These are phyloP conservation scores for Aspergillus novofumigatus DNA, from an alignment of 2,329 filamentous ascomycete species.

Conservation along the genomic window DNA sequence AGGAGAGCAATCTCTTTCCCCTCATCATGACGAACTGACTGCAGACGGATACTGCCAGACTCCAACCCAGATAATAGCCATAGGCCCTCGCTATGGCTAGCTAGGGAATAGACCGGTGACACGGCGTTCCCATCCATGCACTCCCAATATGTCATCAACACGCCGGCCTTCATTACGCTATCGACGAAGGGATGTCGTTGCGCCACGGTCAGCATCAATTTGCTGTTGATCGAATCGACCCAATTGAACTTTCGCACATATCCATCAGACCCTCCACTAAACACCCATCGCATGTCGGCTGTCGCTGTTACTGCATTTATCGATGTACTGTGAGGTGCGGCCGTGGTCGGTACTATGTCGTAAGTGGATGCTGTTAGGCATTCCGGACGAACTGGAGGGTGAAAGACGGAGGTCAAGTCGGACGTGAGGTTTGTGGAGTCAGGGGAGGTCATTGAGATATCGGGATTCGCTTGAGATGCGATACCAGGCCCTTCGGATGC, in stretches of 20 bases:
- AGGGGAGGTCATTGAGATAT: constrained; percentile 47
- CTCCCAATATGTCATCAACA: constrained; percentile 96
- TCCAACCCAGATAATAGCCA: constrained; percentile 91
- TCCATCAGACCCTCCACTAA: constrained; percentile 88
- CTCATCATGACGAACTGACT: constrained; percentile 90
- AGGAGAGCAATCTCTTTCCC: constrained; percentile 82
- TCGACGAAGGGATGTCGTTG: constrained; percentile 97
- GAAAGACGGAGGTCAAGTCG: constrained; percentile 42
- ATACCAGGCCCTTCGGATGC: constrained; percentile 33
- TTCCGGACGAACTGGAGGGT: constrained; percentile 67
- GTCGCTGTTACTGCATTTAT: constrained; percentile 91
- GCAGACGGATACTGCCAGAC: constrained; percentile 86
- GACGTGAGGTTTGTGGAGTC: constrained; percentile 32
- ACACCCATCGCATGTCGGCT: constrained; percentile 90
- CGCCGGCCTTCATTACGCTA: constrained; percentile 90
- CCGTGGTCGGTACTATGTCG: constrained; percentile 95
- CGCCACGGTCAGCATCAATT: constrained; percentile 86
- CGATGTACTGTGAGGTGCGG: constrained; percentile 90
- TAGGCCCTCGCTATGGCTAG: constrained; percentile 80
- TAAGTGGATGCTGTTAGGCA: constrained; percentile 76
- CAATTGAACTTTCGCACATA: constrained; percentile 98
- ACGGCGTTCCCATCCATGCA: constrained; percentile 75
- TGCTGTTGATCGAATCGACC: constrained; percentile 89
- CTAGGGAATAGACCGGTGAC: constrained; percentile 93
- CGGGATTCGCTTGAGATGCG: constrained; percentile 43